phyloP scores from a whole-genome alignment of 2,329 filamentous ascomycete genomes.

The Periconia sp. region DNA sequence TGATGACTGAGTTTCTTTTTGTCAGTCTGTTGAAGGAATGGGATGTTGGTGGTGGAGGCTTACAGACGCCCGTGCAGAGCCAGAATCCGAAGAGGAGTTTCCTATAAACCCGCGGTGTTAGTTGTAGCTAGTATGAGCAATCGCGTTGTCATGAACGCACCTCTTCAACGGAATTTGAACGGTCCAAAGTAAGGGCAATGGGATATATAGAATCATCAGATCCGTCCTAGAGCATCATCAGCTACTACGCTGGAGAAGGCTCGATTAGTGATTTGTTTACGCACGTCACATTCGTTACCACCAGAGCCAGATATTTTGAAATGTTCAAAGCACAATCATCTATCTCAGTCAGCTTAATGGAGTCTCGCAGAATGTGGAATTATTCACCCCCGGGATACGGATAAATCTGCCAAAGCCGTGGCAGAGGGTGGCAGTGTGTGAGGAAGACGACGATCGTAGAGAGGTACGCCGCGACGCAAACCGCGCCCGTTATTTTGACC shows the following conservation, averaged over 20 bases:
- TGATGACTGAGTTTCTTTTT: neutral
- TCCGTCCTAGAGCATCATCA: neutral
- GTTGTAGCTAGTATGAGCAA: neutral
- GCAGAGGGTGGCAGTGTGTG: slow-evolving; percentile 10
- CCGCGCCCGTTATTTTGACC: slow-evolving; percentile 7
- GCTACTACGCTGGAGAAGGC: no score
- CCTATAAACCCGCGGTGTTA: neutral
- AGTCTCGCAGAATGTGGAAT: neutral
- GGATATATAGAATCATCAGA: neutral
- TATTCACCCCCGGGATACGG: slow-evolving; percentile 7
- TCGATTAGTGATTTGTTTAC: neutral
- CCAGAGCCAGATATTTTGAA: slow-evolving; percentile 11
- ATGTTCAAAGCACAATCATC: slow-evolving; percentile 12
- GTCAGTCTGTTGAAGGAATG: no score
- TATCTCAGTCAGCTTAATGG: neutral
- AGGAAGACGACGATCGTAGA: slow-evolving; percentile 8
- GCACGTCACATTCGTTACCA: slow-evolving; percentile 8
- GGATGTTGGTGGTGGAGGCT: neutral
- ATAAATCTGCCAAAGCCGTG: slow-evolving; percentile 13
- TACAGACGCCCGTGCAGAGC: neutral
- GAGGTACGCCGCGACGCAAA: slow-evolving; percentile 6
- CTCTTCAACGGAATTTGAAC: neutral
- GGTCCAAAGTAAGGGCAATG: neutral
- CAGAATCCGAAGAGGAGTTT: neutral
- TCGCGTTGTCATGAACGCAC: neutral